Evolutionary conservation across 257 asterid genomes (phyloP), one percentile per base, ranked within the genome.

Genomic region (Coffea eugenioides): DNA sequence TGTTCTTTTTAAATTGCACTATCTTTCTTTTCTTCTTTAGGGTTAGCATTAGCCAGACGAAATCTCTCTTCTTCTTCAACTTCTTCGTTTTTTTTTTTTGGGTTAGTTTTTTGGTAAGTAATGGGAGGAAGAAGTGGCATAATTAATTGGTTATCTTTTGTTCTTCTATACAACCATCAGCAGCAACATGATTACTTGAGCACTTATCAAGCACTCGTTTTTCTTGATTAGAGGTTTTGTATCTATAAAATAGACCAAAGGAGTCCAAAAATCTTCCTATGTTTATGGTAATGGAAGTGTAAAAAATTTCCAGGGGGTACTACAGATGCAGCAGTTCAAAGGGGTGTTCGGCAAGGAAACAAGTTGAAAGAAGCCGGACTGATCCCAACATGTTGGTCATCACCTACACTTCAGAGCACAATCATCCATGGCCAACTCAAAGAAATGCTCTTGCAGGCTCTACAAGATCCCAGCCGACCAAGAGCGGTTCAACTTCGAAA

Each of bases 381-480:
- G 97, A 95, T 83, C 99, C 99, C 39, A 95, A 90, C 34, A 93
- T 93, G 98, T 85, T 95, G 74, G 95, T 95, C 2, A 91, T 95
- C 80, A 95, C 99, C 69, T 93, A 95, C 89, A 92, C 99, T 36
- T 90, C 96, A 52, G 98, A 93, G 88, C 99, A 95, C 54, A 95
- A 95, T 81, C 99, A 95, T 69, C 97, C 98, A 1, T 93, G 98
- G 99, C 99, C 99, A 3, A 94, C 97, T 0, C 98, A 95, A 59
- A 73, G 98, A 80, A 95, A 95, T 79, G 97, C 98, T 72, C 94
- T 95, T 0, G 97, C 98, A 10, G 98, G 99, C 48, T 95, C 98
- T 69, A 90, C 99, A 0, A 72, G 98, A 78, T 79, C 91, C 34
- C 95, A 88, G 78, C 87, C 91, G 34, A 73, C 90, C 80, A 91